phyloP scores from a whole-genome alignment of 257 asterid genomes.

The Cordia subcordata region DNA sequence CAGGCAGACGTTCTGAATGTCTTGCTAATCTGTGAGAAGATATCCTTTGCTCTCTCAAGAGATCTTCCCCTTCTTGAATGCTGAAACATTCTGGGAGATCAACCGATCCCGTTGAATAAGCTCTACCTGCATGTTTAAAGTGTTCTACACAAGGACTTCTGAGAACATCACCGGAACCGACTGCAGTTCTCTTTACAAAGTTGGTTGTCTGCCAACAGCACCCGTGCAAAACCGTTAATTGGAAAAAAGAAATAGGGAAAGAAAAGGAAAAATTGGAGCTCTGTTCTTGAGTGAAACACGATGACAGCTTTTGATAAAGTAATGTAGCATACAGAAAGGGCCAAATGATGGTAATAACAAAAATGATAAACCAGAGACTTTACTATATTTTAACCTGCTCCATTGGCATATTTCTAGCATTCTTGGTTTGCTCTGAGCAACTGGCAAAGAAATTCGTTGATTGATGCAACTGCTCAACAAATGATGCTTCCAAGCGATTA shows the following conservation, averaged over 20 bases:
- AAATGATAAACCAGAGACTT: background rate
- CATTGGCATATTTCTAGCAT: slow-evolving; percentile 13
- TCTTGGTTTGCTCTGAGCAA: slow-evolving; percentile 22
- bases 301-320: background rate
- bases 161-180: slow-evolving; percentile 26
- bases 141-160: slow-evolving; percentile 16
- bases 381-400: slow-evolving; percentile 37
- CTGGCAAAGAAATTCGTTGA: slow-evolving; percentile 32
- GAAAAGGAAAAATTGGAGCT: slow-evolving; percentile 5
- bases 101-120: slow-evolving; percentile 16
- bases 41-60: slow-evolving; percentile 21
- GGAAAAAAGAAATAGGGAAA: slow-evolving; percentile 9
- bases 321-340: background rate
- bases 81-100: slow-evolving; percentile 14
- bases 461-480: slow-evolving; percentile 56
- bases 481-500: slow-evolving; percentile 62
- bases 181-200: slow-evolving; percentile 24
- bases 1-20: slow-evolving; percentile 16
- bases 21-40: slow-evolving; percentile 22
- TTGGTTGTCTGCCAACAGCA: slow-evolving; percentile 28
- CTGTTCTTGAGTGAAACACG: background rate
- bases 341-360: background rate
- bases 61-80: slow-evolving; percentile 18
- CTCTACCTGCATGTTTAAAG: slow-evolving; percentile 12
- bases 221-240: slow-evolving; percentile 26